Evolutionary conservation across 1,284 basidiomycete genomes (phyloP).

Genomic region (Grifola frondosa): DNA sequence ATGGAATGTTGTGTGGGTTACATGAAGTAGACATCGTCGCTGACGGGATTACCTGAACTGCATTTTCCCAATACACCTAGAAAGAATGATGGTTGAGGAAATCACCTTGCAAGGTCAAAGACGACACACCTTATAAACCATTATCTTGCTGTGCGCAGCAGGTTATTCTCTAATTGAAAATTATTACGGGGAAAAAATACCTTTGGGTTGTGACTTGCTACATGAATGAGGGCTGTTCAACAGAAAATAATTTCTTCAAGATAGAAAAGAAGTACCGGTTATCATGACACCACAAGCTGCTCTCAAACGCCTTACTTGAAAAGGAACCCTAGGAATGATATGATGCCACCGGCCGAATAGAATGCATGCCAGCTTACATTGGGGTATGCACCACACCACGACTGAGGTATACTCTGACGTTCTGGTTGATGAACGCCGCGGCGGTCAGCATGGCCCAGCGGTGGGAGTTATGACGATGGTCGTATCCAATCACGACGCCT

Average conservation of each 20-base stretch:
- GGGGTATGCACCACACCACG: constrained; percentile 77
- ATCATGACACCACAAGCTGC: constrained; percentile 88
- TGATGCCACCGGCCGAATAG: background rate
- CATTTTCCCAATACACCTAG: constrained; percentile 85
- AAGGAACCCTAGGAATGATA: constrained; percentile 62
- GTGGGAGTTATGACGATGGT: constrained; percentile 77
- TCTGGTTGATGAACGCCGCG: constrained; percentile 60
- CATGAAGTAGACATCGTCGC: background rate
- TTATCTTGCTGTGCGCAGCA: constrained; percentile 83
- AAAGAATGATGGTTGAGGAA: background rate
- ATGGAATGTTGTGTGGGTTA: background rate
- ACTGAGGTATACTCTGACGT: constrained; percentile 71
- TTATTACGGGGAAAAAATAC: constrained; percentile 33
- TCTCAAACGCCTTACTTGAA: constrained; percentile 61
- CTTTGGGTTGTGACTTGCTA: constrained; percentile 85
- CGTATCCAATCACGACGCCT: constrained; percentile 80
- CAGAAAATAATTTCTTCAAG: background rate
- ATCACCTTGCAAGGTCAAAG: background rate
- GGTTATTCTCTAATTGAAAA: background rate
- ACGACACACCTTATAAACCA: constrained; percentile 70
- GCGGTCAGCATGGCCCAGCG: constrained; percentile 77
- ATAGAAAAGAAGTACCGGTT: constrained; percentile 50
- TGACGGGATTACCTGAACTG: constrained; percentile 57
- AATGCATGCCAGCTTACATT: constrained; percentile 48
- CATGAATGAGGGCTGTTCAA: constrained; percentile 6